These are phyloP conservation scores for Galium porrigens DNA, from an alignment of 305 asterid species.

Conservation along the genomic window DNA sequence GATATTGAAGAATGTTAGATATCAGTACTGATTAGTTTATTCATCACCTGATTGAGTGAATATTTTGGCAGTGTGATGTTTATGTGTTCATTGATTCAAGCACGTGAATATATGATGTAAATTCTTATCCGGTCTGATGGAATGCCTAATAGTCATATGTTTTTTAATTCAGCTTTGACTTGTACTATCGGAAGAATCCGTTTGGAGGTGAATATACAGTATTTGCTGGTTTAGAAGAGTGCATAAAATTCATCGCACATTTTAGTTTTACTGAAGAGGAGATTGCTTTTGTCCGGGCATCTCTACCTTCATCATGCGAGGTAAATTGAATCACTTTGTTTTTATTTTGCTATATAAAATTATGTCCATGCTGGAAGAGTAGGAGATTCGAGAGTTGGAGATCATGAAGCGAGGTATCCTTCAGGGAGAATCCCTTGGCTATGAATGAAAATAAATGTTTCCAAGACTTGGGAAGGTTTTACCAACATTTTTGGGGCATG, in stretches of 20 bases:
- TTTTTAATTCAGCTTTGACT: conserved; percentile 54
- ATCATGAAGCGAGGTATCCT: background rate
- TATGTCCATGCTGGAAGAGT: background rate
- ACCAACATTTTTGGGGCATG: background rate
- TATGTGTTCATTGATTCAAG: background rate
- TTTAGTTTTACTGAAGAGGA: conserved; percentile 64
- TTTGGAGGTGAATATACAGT: conserved; percentile 90
- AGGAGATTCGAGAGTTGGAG: background rate
- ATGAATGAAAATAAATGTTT: background rate
- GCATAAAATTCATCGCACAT: conserved; percentile 72
- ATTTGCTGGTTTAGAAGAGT: conserved; percentile 95
- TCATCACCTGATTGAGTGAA: background rate
- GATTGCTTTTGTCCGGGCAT: conserved; percentile 46
- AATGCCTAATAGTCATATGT: conserved; percentile 12
- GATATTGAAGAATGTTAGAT: background rate
- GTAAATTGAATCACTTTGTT: conserved; percentile 25
- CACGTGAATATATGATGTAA: background rate
- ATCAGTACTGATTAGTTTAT: background rate
- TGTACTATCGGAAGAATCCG: conserved; percentile 67
- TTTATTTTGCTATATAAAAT: background rate
- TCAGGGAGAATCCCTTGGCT: background rate
- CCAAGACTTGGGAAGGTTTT: background rate
- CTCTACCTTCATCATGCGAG: conserved; percentile 80
- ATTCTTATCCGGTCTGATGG: background rate
- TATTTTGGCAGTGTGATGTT: background rate